These are phyloP conservation scores for Nymphaea colorata DNA, from an alignment of 164 flowering plant genomes.

Conservation along the genomic window DNA sequence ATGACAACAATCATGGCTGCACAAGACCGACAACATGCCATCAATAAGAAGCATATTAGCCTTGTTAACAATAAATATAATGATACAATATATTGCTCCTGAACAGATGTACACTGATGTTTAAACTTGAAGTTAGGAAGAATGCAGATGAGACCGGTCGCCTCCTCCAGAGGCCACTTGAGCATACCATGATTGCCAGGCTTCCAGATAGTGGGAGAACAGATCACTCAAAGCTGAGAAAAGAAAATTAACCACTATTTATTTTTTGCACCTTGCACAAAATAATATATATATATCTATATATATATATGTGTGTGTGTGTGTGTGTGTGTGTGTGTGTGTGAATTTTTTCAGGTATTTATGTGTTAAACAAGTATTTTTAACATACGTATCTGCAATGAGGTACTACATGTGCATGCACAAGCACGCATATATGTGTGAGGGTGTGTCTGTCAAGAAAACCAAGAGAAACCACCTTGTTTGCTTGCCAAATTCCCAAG, in stretches of 20 bases:
- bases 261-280: neutral
- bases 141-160: slow-evolving; percentile 9
- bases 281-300: too few species aligned
- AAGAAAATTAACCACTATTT: slow-evolving; percentile 6
- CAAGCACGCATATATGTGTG: too few species aligned
- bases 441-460: too few species aligned
- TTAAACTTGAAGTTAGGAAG: neutral
- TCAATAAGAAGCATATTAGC: neutral
- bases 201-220: slow-evolving; percentile 73
- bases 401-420: too few species aligned
- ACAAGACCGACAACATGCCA: neutral
- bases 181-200: slow-evolving; percentile 79
- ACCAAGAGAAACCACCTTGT: too few species aligned
- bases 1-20: neutral
- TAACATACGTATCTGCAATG: too few species aligned
- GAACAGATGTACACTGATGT: neutral
- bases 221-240: slow-evolving; percentile 76
- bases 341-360: too few species aligned
- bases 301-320: too few species aligned
- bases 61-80: neutral
- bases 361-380: too few species aligned
- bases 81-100: neutral
- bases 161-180: slow-evolving; percentile 52
- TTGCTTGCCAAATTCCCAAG: too few species aligned
- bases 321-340: too few species aligned